These are phyloP conservation scores for Mimosa pudica DNA, from an alignment of 306 rosid species.

Conservation along the genomic window DNA sequence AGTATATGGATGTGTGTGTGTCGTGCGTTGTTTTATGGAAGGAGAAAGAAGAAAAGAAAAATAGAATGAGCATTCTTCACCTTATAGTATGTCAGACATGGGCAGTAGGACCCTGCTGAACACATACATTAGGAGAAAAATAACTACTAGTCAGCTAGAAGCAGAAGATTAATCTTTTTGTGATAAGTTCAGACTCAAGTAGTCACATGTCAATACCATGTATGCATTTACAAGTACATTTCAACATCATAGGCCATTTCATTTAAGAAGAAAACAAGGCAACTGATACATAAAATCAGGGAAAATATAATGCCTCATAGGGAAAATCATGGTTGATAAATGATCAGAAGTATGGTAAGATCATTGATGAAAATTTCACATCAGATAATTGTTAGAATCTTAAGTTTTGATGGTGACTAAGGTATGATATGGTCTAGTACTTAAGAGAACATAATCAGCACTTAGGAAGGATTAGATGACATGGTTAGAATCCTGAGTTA, in stretches of 20 bases:
- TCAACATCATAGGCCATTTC: neutral
- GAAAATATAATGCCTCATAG: neutral
- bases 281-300: neutral
- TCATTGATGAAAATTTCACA: neutral
- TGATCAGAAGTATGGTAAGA: neutral
- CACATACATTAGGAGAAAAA: neutral
- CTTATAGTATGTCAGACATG: neutral
- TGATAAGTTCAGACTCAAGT: neutral
- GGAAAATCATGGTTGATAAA: neutral
- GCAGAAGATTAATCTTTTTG: neutral
- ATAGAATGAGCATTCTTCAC: neutral
- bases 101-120: neutral
- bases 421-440: no score
- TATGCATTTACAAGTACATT: neutral
- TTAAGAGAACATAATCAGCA: no score
- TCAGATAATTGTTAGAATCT: no score
- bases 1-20: no score
- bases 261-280: neutral
- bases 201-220: neutral
- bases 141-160: neutral
- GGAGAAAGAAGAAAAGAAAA: no score
- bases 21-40: no score
- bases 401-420: no score
- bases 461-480: no score
- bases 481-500: no score